Evolutionary conservation across 805 yeast species (phyloP), one percentile per base, ranked within the genome.

Genomic region (Lachancea nothofagi): DNA sequence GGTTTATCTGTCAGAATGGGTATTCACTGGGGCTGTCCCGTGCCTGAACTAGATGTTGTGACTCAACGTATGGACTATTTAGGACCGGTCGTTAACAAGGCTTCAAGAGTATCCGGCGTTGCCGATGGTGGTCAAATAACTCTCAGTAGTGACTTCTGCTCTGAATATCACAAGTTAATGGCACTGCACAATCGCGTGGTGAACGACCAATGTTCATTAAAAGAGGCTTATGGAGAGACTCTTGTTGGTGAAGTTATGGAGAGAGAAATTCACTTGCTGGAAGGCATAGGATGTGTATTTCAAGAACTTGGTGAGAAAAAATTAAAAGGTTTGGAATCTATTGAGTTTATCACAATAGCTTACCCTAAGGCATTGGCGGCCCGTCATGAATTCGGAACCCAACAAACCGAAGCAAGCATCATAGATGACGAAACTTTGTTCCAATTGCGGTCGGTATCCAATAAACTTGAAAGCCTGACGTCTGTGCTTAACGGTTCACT

Each of bases 111-210:
- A 19, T 81, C 89, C 56, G 84, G 95, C 6, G 83, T 86, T 36
- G 99, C 98, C 0, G 96, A 87, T 61, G 99, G 99, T 44, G 99
- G 99, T n/a, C 96, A 90, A 61, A 85, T 90, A 21, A 79, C 95
- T 0, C 72, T 89, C 41, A 83, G 95, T 53, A 72, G 79, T 6
- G 97, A 90, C 60, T 85, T 87, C 54, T 67, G 83, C 49, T 72
- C 73, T 32, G 96, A 85, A 55, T 74, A 87, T 54, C 71, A 71
- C 36, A 72, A 78, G 37, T 69, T 84, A 23, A 67, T 73, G 51
- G 63, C 62, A 4, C 63, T 61, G 20, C 70, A 67, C 40, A 51
- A 57, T 25, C 46, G 51, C 18, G 64, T 59, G 24, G 46, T 47
- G 2, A 57, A 58, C 10, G 54, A 48, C 1, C 49, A 51, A 5